A percentile compares a stretch with the other conserved stretches of the same genome.
These are phyloP conservation scores for Vitis amurensis DNA, from an alignment of 164 flowering plant species.

Conservation along the genomic window DNA sequence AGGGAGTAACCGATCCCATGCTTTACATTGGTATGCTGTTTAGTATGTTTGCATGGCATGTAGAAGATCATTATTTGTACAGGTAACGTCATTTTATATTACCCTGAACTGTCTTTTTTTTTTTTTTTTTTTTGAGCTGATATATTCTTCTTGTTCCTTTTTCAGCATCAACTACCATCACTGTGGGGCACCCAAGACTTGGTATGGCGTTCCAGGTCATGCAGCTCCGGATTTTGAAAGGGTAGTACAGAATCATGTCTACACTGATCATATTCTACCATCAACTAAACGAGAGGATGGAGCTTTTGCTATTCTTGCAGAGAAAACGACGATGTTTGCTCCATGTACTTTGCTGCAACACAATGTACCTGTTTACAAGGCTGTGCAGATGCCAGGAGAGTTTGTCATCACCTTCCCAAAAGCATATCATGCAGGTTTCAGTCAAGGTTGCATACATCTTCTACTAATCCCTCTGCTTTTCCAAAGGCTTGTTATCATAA, in stretches of 20 bases:
- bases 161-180: slow-evolving; percentile 33
- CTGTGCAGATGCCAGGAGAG: slow-evolving; percentile 34
- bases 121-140: no score
- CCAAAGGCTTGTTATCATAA: no score
- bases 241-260: slow-evolving; percentile 19
- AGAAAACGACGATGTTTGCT: slow-evolving; percentile 33
- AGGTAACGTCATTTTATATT: slow-evolving; percentile 3
- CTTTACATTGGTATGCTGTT: slow-evolving; percentile 27
- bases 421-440: slow-evolving; percentile 39
- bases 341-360: slow-evolving; percentile 22
- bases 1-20: slow-evolving; percentile 22
- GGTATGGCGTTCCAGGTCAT: slow-evolving; percentile 30
- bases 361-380: slow-evolving; percentile 27
- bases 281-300: slow-evolving; percentile 10
- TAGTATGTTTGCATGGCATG: slow-evolving; percentile 28
- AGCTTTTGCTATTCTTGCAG: slow-evolving; percentile 17
- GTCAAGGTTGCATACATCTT: slow-evolving; percentile 12
- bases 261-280: slow-evolving; percentile 6
- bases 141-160: background rate
- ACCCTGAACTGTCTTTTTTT: no score
- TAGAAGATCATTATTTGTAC: slow-evolving; percentile 26
- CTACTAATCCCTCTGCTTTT: no score
- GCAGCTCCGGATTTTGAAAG: slow-evolving; percentile 22
- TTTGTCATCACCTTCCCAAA: slow-evolving; percentile 33
- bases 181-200: slow-evolving; percentile 33